Conservation (phyloP, 208 protist genomes). For the Endotrypanum monterogeii region DNA sequence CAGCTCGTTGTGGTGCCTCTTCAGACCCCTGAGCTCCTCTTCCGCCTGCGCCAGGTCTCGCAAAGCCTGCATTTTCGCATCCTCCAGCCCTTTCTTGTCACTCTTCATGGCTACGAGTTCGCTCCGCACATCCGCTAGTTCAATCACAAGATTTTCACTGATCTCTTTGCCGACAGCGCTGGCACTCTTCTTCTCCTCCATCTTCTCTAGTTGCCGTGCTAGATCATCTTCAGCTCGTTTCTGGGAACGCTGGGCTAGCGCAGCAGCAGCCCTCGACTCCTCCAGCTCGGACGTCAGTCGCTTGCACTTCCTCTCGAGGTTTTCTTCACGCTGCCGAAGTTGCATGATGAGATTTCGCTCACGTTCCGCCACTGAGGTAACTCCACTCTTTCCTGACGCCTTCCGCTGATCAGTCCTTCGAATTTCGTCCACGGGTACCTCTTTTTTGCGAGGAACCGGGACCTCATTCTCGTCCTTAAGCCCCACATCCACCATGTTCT, state of each 20-base stretch:
- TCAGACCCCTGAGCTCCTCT: slow-evolving; percentile 23
- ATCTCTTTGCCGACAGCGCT: slow-evolving; percentile 6
- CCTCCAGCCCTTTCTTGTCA: slow-evolving; percentile 26
- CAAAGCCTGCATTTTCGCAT: slow-evolving; percentile 11
- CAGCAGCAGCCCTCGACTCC: slow-evolving; percentile 37
- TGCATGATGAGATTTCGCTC: slow-evolving; percentile 19
- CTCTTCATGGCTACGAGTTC: slow-evolving; percentile 17
- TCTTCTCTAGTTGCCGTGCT: slow-evolving; percentile 21
- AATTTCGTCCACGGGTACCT: slow-evolving; percentile 21
- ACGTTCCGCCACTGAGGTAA: slow-evolving; percentile 25
- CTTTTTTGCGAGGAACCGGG: slow-evolving; percentile 26
- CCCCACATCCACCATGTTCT: slow-evolving; percentile 23
- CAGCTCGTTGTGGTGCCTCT: slow-evolving; percentile 16
- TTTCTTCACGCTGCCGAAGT: slow-evolving; percentile 30
- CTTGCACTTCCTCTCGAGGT: slow-evolving; percentile 30
- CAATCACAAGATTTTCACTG: slow-evolving; percentile 22
- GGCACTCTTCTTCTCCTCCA: slow-evolving; percentile 9
- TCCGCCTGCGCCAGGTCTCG: slow-evolving; percentile 7
- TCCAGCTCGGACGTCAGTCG: slow-evolving; percentile 36
- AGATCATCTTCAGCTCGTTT: slow-evolving; percentile 38
- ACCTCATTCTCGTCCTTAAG: slow-evolving; percentile 36
- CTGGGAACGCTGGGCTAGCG: slow-evolving; percentile 30
- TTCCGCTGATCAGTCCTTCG: slow-evolving; percentile 27
- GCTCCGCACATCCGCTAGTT: slow-evolving; percentile 28
- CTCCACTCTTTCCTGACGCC: slow-evolving; percentile 28